Evolutionary conservation across 2,329 filamentous ascomycete genomes (phyloP), one percentile per base, ranked within the genome.

Genomic region (Curvularia spicifera): DNA sequence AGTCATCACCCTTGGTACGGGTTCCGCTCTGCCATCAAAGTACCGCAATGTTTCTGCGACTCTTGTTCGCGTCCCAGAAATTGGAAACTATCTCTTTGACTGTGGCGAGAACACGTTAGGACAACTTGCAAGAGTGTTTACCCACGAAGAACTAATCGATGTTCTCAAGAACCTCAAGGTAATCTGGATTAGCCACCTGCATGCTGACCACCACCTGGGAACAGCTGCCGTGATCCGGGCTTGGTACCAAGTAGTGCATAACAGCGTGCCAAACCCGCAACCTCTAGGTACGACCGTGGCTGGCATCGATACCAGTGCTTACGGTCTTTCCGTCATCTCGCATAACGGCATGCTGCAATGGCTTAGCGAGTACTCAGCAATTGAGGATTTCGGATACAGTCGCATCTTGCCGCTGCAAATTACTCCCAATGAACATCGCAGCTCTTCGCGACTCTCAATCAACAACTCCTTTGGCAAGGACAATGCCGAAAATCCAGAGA

Each of bases 21-120:
- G 95, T 8, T 98, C 94, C 3, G 91, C 94, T 0, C 75, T 90
- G 15, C 95, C 95, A 1, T 96, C 92, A 33, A 96, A 96, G 74
- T 95, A 97, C 76, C 90, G 95, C 68, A 99, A 98, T 74, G 95
- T 99, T 20, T 97, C 94, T 10, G 88, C 89, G 1, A 97, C 93
- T 0, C 82, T 99, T 4, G 79, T 99, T 44, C 86, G 91, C 13
- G 89, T 97, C 3, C 95, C 95, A 6, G 90, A 88, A 4, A 85
- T 88, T 67, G 95, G 95, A n/a, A 93, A 86, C 73, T 96, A 97
- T 71, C 81, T 99, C 0, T 85, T 99, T 57, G 95, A 99, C 77
- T 91, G 89, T 66, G 95, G 95, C 57, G 95, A 99, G 77, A 93
- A 92, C 70, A 97, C 95, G 0, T 79, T 98, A 8, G 94, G 94